Evolutionary conservation across 202 grass and related monocot species (phyloP).

Genomic region (Zoysia matrella): DNA sequence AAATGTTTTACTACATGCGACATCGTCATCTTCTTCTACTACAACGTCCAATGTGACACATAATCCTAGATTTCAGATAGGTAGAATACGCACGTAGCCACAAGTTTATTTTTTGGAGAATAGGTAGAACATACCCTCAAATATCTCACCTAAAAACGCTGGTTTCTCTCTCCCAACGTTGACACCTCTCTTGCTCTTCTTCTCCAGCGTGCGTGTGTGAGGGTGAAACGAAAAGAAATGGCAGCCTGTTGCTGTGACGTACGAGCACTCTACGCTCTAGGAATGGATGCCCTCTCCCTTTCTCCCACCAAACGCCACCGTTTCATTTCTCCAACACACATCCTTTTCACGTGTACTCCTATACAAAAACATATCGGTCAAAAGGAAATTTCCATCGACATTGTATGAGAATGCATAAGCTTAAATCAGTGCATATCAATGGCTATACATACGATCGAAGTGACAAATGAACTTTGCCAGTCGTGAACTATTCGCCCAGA

Average conservation of each 20-base stretch:
- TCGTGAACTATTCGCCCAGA: background rate
- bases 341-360: background rate
- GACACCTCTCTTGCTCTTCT: slow-evolving; percentile 32
- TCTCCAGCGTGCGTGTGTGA: background rate
- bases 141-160: slow-evolving; percentile 31
- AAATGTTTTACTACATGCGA: too few relatives aligned
- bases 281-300: slow-evolving; percentile 46
- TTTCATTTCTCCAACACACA: slow-evolving; percentile 5
- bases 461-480: background rate
- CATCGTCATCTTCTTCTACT: background rate
- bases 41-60: too few relatives aligned
- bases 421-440: background rate
- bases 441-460: background rate
- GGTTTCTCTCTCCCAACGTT: slow-evolving; percentile 41
- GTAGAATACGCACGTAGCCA: too few relatives aligned
- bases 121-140: background rate
- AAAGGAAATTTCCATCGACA: background rate
- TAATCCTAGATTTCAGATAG: background rate
- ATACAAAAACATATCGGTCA: background rate
- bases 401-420: background rate
- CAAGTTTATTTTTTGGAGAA: background rate
- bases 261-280: slow-evolving; percentile 22
- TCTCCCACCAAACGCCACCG: slow-evolving; percentile 47
- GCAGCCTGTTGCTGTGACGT: slow-evolving; percentile 19
- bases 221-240: background rate